phyloP scores from a whole-genome alignment of 2,329 filamentous ascomycete genomes.

The Neofusicoccum parvum region DNA sequence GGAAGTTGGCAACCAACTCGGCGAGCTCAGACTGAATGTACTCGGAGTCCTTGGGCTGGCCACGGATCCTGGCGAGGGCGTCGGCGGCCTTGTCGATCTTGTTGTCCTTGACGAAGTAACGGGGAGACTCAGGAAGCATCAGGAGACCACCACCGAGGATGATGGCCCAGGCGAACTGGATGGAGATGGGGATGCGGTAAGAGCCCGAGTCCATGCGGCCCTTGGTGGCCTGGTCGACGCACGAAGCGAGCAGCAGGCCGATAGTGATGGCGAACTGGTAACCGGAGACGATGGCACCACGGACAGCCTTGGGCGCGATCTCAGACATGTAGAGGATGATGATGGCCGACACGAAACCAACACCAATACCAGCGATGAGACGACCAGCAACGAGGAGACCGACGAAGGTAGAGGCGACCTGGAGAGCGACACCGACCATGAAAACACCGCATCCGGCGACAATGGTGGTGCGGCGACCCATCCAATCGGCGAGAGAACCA shows the following conservation, averaged over 20 bases:
- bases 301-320: slow-evolving; percentile 67
- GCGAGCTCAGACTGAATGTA: slow-evolving; percentile 78
- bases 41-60: slow-evolving; percentile 70
- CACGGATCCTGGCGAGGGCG: slow-evolving; percentile 69
- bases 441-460: slow-evolving; percentile 66
- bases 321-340: slow-evolving; percentile 78
- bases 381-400: slow-evolving; percentile 70
- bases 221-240: slow-evolving; percentile 73
- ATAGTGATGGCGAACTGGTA: slow-evolving; percentile 86
- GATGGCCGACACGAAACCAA: slow-evolving; percentile 70
- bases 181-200: slow-evolving; percentile 74
- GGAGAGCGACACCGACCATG: slow-evolving; percentile 55
- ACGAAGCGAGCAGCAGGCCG: slow-evolving; percentile 73
- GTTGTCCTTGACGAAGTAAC: slow-evolving; percentile 81
- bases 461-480: slow-evolving; percentile 67
- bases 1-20: slow-evolving; percentile 84
- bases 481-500: slow-evolving; percentile 61
- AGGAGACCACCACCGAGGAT: slow-evolving; percentile 73
- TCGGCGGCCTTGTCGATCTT: slow-evolving; percentile 65
- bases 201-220: slow-evolving; percentile 59
- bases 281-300: slow-evolving; percentile 62
- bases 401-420: slow-evolving; percentile 63
- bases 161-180: slow-evolving; percentile 80
- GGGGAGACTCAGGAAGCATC: slow-evolving; percentile 80
- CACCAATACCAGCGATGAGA: slow-evolving; percentile 73